phyloP scores from a whole-genome alignment of 2,329 filamentous ascomycete species.

The Penicillium sp. region DNA sequence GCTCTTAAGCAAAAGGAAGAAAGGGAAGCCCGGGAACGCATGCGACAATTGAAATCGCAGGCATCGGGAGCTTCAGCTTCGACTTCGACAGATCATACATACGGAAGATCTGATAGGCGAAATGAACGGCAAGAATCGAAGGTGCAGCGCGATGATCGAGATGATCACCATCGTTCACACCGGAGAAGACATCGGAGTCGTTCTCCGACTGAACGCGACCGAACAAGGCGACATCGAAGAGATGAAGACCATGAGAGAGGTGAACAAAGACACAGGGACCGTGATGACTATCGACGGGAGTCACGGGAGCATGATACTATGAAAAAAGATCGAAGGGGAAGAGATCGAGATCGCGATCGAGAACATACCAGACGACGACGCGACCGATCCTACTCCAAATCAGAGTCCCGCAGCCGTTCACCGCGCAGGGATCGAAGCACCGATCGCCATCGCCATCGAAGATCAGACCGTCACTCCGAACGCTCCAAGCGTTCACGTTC shows the following conservation, averaged over 20 bases:
- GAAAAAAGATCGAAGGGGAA: constrained; percentile 15
- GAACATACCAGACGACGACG: background rate
- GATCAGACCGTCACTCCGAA: constrained; percentile 24
- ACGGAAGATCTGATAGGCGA: constrained; percentile 37
- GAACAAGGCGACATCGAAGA: constrained; percentile 25
- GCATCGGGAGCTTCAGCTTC: constrained; percentile 16
- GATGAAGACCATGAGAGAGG: constrained; percentile 22
- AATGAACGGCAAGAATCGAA: constrained; percentile 23
- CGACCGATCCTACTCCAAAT: no score
- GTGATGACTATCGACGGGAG: constrained; percentile 16
- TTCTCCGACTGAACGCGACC: constrained; percentile 31
- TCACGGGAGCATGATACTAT: constrained; percentile 15
- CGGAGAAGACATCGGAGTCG: constrained; percentile 31
- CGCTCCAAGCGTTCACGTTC: constrained; percentile 1
- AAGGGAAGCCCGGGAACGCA: constrained; percentile 72
- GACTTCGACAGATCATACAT: constrained; percentile 28
- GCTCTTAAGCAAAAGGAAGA: constrained; percentile 82
- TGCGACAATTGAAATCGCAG: constrained; percentile 60
- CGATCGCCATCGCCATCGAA: constrained; percentile 20
- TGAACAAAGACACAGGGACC: constrained; percentile 17
- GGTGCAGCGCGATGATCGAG: constrained; percentile 17
- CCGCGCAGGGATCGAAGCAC: constrained; percentile 20
- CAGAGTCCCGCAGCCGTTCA: constrained; percentile 21
- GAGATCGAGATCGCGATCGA: constrained; percentile 21
- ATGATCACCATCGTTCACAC: constrained; percentile 28